Evolutionary conservation across 208 protist species (phyloP).

Genomic region (Tetramitus jugosus): DNA sequence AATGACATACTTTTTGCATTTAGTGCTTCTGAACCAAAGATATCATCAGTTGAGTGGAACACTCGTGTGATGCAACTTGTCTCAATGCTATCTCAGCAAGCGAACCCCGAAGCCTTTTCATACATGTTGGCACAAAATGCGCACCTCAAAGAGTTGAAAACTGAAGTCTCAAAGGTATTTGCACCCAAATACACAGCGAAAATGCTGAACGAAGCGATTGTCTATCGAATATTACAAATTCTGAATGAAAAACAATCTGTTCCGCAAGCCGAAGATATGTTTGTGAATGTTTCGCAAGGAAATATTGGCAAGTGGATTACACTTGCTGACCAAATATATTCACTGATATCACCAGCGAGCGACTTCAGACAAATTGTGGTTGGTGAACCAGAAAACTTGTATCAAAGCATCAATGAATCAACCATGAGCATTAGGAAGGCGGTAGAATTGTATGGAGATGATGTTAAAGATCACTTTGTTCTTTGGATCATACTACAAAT

Average conservation of each 20-base stretch:
- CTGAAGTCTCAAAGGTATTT: neutral
- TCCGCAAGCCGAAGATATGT: neutral
- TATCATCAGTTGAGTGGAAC: neutral
- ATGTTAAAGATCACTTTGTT: slow-evolving; percentile 13
- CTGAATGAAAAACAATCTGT: neutral
- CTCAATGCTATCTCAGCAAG: neutral
- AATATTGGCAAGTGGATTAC: slow-evolving; percentile 15
- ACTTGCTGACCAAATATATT: neutral
- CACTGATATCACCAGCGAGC: neutral
- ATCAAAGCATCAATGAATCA: neutral
- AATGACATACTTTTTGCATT: too few species aligned
- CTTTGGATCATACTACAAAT: neutral
- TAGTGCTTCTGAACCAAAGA: too few species aligned
- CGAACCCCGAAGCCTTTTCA: neutral
- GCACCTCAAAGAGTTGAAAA: neutral
- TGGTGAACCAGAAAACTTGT: neutral
- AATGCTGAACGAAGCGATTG: neutral
- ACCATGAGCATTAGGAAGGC: neutral
- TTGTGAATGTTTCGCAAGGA: neutral
- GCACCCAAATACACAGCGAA: neutral
- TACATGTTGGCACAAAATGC: neutral
- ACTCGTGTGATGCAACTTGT: neutral
- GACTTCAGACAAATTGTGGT: neutral
- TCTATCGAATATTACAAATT: neutral
- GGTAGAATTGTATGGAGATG: slow-evolving; percentile 14